These are phyloP conservation scores for Ascochyta koolunga DNA, from an alignment of 2,329 filamentous ascomycete species.

Conservation along the genomic window DNA sequence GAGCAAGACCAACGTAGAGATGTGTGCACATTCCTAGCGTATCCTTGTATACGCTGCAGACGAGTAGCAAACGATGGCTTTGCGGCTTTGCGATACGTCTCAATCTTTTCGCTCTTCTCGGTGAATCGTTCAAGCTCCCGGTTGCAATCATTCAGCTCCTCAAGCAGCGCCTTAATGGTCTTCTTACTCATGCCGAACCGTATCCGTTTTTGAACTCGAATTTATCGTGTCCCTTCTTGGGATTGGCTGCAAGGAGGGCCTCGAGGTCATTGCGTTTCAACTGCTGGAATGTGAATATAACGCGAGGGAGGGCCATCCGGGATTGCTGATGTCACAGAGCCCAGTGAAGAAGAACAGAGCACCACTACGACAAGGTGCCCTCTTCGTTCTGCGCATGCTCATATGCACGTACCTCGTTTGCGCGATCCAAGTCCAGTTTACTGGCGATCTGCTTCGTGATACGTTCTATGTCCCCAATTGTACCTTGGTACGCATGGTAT, in stretches of 20 bases:
- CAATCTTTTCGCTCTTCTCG: conserved; percentile 46
- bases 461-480: conserved; percentile 43
- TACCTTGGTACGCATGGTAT: conserved; percentile 44
- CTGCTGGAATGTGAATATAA: conserved; percentile 29
- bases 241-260: conserved; percentile 42
- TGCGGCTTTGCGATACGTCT: conserved; percentile 40
- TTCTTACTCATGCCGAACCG: conserved; percentile 48
- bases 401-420: conserved; percentile 32
- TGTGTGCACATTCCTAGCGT: conserved; percentile 41
- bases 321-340: not conserved
- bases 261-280: conserved; percentile 45
- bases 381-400: not conserved
- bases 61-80: conserved; percentile 44
- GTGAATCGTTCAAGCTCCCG: conserved; percentile 48
- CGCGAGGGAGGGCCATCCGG: conserved; percentile 11
- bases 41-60: conserved; percentile 43
- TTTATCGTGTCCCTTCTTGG: conserved; percentile 37
- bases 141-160: conserved; percentile 47
- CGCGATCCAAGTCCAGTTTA: conserved; percentile 46
- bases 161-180: conserved; percentile 42
- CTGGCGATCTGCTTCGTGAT: conserved; percentile 46
- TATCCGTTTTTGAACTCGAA: conserved; percentile 46
- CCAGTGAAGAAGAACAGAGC: not conserved
- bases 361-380: not conserved
- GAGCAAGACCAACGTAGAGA: conserved; percentile 45